Evolutionary conservation across 306 rosid species (phyloP).

Genomic region (Citrullus mucosospermus): DNA sequence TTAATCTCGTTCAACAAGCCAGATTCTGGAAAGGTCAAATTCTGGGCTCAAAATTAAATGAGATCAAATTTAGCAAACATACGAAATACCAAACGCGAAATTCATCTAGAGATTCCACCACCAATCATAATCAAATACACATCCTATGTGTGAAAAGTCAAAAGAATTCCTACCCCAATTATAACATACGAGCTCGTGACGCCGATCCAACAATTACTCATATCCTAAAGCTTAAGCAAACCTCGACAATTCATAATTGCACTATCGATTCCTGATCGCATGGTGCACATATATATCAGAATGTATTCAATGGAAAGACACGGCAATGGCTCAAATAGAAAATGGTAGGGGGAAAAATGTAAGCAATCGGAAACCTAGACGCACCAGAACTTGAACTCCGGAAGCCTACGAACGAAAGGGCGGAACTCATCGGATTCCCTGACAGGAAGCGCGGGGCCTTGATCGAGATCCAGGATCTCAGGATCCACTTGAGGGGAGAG

Average conservation of each 20-base stretch:
- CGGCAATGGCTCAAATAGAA: neutral
- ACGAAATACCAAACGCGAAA: neutral
- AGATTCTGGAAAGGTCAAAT: neutral
- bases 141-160: neutral
- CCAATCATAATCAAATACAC: neutral
- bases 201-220: neutral
- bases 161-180: neutral
- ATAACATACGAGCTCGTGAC: neutral
- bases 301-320: neutral
- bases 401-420: conserved; percentile 91
- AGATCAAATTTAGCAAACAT: neutral
- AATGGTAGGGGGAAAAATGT: neutral
- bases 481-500: conserved; percentile 98
- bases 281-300: neutral
- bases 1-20: neutral
- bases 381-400: conserved; percentile 94
- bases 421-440: conserved; percentile 80
- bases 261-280: neutral
- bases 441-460: conserved; percentile 73
- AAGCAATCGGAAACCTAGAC: neutral
- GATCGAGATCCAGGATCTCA: conserved; percentile 46
- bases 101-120: neutral
- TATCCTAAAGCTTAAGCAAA: neutral
- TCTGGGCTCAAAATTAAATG: neutral
- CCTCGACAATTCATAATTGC: neutral